Evolutionary conservation across 1,284 basidiomycete genomes (phyloP).

Genomic region (Cutaneotrichosporon sp.): DNA sequence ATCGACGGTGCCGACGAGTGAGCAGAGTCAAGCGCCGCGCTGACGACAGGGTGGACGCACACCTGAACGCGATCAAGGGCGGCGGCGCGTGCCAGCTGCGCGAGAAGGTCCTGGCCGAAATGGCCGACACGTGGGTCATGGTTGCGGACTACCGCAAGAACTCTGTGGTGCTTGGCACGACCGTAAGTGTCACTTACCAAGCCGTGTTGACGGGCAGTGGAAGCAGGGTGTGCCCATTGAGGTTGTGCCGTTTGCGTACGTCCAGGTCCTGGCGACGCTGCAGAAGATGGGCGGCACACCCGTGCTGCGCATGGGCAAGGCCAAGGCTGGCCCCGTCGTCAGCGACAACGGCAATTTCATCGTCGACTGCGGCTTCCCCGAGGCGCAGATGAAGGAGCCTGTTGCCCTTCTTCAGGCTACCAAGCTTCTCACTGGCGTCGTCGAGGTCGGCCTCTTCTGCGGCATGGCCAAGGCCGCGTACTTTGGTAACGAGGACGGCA

Average conservation of each 20-base stretch:
- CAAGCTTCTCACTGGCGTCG: conserved; percentile 90
- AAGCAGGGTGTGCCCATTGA: conserved; percentile 88
- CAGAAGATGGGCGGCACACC: conserved; percentile 57
- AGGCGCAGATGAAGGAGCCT: conserved; percentile 64
- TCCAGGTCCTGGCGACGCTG: conserved; percentile 65
- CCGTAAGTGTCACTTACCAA: conserved; percentile 53
- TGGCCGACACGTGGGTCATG: conserved; percentile 87
- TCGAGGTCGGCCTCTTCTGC: conserved; percentile 95
- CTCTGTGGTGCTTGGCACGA: conserved; percentile 71
- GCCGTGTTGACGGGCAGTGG: conserved; percentile 56
- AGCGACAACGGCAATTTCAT: conserved; percentile 94
- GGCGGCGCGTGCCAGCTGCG: conserved; percentile 95
- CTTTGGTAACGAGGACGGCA: conserved; percentile 75
- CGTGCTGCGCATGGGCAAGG: conserved; percentile 67
- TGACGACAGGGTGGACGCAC: conserved; percentile 66
- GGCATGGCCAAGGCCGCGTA: conserved; percentile 91
- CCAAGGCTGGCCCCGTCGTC: conserved; percentile 75
- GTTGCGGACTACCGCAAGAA: conserved; percentile 97
- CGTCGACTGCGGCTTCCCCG: conserved; percentile 82
- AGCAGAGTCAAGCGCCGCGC: conserved; percentile 36
- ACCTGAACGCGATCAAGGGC: conserved; percentile 94
- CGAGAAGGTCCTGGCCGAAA: conserved; percentile 95
- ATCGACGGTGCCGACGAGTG: conserved; percentile 97
- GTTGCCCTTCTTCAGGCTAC: conserved; percentile 66
- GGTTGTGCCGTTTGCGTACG: conserved; percentile 93